Evolutionary conservation across 352 stramenopile genomes (phyloP).

Genomic region (Pythium grandisporangium): DNA sequence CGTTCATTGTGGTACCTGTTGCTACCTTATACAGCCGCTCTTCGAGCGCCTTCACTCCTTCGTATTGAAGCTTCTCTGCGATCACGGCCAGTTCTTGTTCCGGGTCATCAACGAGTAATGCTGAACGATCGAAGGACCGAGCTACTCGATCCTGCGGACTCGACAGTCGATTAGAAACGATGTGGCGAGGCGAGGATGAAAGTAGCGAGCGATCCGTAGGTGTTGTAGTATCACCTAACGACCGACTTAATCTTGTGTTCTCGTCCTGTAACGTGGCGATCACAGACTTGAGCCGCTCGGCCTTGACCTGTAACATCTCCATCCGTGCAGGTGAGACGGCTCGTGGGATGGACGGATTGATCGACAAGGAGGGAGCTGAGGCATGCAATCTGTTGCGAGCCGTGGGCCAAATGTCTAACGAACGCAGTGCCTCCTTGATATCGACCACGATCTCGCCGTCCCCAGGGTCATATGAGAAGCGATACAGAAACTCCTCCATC

Average conservation of each 20-base stretch:
- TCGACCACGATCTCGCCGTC: slow-evolving; percentile 33
- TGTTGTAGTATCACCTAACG: slow-evolving; percentile 11
- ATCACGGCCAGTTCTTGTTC: slow-evolving; percentile 41
- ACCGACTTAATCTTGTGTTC: slow-evolving; percentile 32
- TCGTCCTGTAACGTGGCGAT: slow-evolving; percentile 31
- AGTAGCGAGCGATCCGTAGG: too few species aligned
- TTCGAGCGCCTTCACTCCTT: slow-evolving; percentile 36
- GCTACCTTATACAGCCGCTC: slow-evolving; percentile 17
- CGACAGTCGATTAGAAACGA: slow-evolving; percentile 4
- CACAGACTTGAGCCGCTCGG: slow-evolving; percentile 25
- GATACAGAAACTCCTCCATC: slow-evolving; percentile 59
- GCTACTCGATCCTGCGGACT: neutral
- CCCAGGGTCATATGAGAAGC: slow-evolving; percentile 25
- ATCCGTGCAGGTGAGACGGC: slow-evolving; percentile 11
- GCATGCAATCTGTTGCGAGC: too few species aligned
- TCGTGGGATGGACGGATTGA: neutral
- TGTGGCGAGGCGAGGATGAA: slow-evolving; percentile 1
- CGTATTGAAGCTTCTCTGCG: slow-evolving; percentile 34
- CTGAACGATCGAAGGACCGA: neutral
- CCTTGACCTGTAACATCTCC: slow-evolving; percentile 24
- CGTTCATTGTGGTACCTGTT: too few species aligned
- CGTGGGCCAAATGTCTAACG: slow-evolving; percentile 63
- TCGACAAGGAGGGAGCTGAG: neutral
- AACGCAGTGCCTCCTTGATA: slow-evolving; percentile 38
- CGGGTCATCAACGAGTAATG: slow-evolving; percentile 17